Evolutionary conservation across 371 early-diverging fungal genomes (phyloP).

Genomic region (Phascolomyces articulosus): DNA sequence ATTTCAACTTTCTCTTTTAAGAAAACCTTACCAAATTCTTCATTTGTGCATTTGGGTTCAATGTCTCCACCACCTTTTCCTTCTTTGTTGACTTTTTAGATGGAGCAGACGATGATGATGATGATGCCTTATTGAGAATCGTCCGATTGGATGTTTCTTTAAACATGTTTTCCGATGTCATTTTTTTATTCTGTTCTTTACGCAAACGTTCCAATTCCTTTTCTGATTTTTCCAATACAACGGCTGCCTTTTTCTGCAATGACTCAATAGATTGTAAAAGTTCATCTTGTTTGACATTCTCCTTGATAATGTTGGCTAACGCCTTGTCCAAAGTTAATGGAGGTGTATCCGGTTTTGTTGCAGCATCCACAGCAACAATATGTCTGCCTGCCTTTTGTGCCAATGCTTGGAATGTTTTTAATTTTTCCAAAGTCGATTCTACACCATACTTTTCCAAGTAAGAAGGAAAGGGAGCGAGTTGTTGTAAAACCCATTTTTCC

Average conservation of each 20-base stretch:
- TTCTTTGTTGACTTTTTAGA: conserved; percentile 33
- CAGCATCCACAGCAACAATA: conserved; percentile 8
- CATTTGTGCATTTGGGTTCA: conserved; percentile 67
- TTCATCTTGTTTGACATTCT: conserved; percentile 6
- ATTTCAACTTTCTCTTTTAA: background rate
- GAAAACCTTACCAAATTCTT: conserved; percentile 44
- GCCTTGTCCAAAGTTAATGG: conserved; percentile 13
- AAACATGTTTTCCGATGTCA: conserved; percentile 81
- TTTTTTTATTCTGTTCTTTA: conserved; percentile 68
- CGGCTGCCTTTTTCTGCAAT: conserved; percentile 15
- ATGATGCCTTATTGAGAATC: conserved; percentile 52
- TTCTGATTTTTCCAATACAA: conserved; percentile 39
- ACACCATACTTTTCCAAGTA: background rate
- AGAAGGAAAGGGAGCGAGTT: background rate
- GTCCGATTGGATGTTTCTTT: conserved; percentile 78
- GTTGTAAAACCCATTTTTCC: conserved; percentile 25
- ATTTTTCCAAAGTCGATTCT: background rate
- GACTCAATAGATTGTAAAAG: conserved; percentile 13
- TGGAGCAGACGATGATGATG: conserved; percentile 28
- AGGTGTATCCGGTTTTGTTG: conserved; percentile 3
- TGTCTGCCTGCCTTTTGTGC: background rate
- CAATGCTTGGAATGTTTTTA: background rate
- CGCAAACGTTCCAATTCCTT: conserved; percentile 61
- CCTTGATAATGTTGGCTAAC: background rate
- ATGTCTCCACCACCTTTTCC: conserved; percentile 67